A percentile compares a stretch with the other conserved stretches of the same genome.
Conservation (phyloP, 805 yeast genomes). For the Scheffersomyces spartinae region DNA sequence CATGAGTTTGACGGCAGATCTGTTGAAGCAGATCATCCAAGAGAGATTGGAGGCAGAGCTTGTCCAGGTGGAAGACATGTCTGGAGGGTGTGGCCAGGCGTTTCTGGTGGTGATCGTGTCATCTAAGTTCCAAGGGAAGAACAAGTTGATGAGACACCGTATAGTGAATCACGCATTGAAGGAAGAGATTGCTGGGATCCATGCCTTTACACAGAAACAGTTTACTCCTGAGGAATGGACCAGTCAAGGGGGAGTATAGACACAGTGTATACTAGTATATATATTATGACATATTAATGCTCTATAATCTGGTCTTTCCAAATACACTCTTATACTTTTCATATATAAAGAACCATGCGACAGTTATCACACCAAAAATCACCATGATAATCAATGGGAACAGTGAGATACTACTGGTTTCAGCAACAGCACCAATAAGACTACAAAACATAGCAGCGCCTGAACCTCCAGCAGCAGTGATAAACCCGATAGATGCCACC, state of each 20-base stretch:
- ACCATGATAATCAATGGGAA: too few relatives aligned
- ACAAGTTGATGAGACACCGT: slow-evolving; percentile 77
- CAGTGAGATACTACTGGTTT: too few relatives aligned
- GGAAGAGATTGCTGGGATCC: slow-evolving; percentile 79
- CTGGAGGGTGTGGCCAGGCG: slow-evolving; percentile 97
- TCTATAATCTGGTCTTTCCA: too few relatives aligned
- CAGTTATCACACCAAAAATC: too few relatives aligned
- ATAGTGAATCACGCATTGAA: slow-evolving; percentile 69
- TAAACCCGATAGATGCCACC: slow-evolving; percentile 59
- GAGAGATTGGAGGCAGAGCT: slow-evolving; percentile 49
- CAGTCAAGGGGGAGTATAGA: slow-evolving; percentile 31
- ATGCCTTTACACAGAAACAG: slow-evolving; percentile 89
- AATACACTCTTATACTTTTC: too few relatives aligned
- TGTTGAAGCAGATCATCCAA: slow-evolving; percentile 37
- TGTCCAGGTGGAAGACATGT: slow-evolving; percentile 66
- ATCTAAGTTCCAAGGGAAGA: slow-evolving; percentile 65
- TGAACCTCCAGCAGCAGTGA: slow-evolving; percentile 71
- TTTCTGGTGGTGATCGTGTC: slow-evolving; percentile 83
- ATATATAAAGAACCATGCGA: too few relatives aligned
- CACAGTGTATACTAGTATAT: too few relatives aligned
- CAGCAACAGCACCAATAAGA: slow-evolving; percentile 40
- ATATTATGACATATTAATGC: too few relatives aligned
- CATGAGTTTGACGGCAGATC: slow-evolving; percentile 26
- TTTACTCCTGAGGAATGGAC: slow-evolving; percentile 86
- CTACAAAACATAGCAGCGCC: slow-evolving; percentile 76